A percentile compares a stretch with the other conserved stretches of the same genome.
Conservation (phyloP, 2,329 filamentous ascomycete species). For the Whalleya microplaca region DNA sequence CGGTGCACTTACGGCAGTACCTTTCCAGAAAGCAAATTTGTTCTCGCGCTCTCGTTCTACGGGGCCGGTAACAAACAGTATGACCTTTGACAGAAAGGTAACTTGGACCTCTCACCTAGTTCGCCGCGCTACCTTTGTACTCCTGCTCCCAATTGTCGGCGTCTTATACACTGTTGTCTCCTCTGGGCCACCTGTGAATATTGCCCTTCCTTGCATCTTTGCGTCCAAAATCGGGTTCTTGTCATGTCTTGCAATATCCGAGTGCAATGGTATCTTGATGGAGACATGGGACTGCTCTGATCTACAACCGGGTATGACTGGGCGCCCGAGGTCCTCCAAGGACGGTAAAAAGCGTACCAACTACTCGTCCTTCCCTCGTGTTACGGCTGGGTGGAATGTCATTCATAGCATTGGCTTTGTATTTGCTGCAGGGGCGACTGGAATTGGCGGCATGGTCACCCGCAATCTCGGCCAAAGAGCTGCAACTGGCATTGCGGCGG, state of each 20-base stretch:
- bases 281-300: conserved; percentile 83
- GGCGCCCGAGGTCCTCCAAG: conserved; percentile 50
- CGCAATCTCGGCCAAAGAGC: conserved; percentile 68
- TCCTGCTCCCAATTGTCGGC: conserved; percentile 68
- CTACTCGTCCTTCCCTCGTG: conserved; percentile 76
- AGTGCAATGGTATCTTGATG: conserved; percentile 79
- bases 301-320: conserved; percentile 71
- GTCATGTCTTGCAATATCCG: conserved; percentile 72
- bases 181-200: conserved; percentile 61
- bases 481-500: conserved; percentile 70
- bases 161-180: conserved; percentile 71
- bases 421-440: conserved; percentile 69
- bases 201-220: conserved; percentile 68
- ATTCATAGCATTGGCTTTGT: conserved; percentile 72
- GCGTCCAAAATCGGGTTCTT: conserved; percentile 70
- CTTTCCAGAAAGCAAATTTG: conserved; percentile 71
- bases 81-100: conserved; percentile 66
- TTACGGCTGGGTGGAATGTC: conserved; percentile 71
- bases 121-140: conserved; percentile 68
- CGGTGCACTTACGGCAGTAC: conserved; percentile 70
- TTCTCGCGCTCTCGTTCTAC: conserved; percentile 68
- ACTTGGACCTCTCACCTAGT: conserved; percentile 74
- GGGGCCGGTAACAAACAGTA: conserved; percentile 65
- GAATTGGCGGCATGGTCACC: conserved; percentile 69
- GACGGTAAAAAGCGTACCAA: conserved; percentile 59